Percentiles rank a stretch among this genome's conserved stretches.
phyloP scores from a whole-genome alignment of 208 protist genomes.

The Wallacemonas sp. region DNA sequence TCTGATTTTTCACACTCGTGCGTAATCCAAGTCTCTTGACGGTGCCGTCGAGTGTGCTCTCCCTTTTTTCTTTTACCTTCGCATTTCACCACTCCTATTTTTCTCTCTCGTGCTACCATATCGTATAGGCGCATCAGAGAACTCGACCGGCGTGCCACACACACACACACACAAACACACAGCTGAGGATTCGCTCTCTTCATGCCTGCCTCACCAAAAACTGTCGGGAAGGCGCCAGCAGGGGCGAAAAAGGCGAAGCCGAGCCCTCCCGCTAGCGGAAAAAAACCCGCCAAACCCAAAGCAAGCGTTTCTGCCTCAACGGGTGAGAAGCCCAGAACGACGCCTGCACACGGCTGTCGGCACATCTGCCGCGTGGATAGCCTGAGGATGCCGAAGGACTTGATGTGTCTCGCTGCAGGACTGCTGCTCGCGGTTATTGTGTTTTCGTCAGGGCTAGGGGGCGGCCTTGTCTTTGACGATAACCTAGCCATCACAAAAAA shows the following conservation, averaged over 20 bases:
- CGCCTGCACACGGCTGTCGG: not conserved
- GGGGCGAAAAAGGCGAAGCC: too few species aligned
- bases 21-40: too few species aligned
- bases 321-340: not conserved
- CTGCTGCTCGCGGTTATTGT: slow-evolving; percentile 20
- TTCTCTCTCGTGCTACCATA: not conserved
- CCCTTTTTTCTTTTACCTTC: slow-evolving; percentile 1
- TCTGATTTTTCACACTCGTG: too few species aligned
- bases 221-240: not conserved
- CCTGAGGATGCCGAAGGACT: not conserved
- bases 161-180: not conserved
- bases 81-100: too few species aligned
- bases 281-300: too few species aligned
- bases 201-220: too few species aligned
- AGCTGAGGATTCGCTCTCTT: too few species aligned
- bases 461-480: slow-evolving; percentile 69
- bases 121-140: too few species aligned
- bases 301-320: too few species aligned
- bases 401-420: not conserved
- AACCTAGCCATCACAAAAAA: slow-evolving; percentile 56
- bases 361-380: not conserved
- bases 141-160: too few species aligned
- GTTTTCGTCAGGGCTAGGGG: slow-evolving; percentile 30
- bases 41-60: too few species aligned
- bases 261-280: too few species aligned